A percentile compares a stretch with the other conserved stretches of the same genome.
Conservation (phyloP, 768 basidiomycete species). For the Suillus weaverae region DNA sequence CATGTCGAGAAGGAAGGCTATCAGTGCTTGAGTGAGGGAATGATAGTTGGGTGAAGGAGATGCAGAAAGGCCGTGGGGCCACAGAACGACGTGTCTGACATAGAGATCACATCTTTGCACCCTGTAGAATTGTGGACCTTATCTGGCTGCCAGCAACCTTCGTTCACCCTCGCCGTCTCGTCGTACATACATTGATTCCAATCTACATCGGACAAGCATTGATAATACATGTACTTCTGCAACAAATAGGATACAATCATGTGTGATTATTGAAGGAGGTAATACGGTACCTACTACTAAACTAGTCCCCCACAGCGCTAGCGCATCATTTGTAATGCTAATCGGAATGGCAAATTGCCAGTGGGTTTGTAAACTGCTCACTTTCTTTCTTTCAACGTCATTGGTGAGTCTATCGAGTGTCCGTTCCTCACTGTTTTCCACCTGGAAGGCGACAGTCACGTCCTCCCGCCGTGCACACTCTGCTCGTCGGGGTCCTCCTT, state of each 20-base stretch:
- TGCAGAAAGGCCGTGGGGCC: background rate
- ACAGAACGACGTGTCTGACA: background rate
- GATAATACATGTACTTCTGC: background rate
- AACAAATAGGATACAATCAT: too few relatives aligned
- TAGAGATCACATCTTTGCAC: background rate
- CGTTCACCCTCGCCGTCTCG: background rate
- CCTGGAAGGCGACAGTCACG: background rate
- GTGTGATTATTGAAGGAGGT: too few relatives aligned
- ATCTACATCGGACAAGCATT: background rate
- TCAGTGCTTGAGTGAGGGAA: constrained; percentile 18
- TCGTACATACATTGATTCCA: background rate
- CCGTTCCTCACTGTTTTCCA: background rate
- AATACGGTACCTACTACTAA: too few relatives aligned
- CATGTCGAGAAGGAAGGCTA: constrained; percentile 53
- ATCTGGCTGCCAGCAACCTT: background rate
- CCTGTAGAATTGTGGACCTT: constrained; percentile 1
- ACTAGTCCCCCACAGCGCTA: too few relatives aligned
- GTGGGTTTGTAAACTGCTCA: background rate
- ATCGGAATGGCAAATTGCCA: too few relatives aligned
- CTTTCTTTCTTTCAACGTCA: background rate
- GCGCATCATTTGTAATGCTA: too few relatives aligned
- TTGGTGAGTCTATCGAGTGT: background rate
- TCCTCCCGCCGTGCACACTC: background rate
- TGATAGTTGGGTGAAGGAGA: background rate
- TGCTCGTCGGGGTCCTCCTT: background rate